Base-by-base conservation (phyloP, 768 basidiomycete species). In the Naganishia friedmannii region DNA sequence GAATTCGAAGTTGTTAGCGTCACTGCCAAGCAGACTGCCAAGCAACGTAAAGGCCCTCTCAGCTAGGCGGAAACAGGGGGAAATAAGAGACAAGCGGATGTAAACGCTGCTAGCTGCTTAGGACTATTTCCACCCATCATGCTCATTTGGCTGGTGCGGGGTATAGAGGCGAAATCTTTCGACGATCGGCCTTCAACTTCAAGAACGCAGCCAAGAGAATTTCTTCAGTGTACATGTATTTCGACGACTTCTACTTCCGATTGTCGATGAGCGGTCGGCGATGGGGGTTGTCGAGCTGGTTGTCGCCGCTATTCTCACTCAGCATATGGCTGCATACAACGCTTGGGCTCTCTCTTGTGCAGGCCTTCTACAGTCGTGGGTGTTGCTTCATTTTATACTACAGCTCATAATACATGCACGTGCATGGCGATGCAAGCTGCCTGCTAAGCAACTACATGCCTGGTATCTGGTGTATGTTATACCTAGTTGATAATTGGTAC, bases 21-120 rank as follows among this genome's bases (percentile, higher is more conserved):
- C 17, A 58, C 2, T 37, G 57, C 57, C 57, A 58, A 58, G 57
- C 57, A 58, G 2, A 21, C 6, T 37, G 57, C 57, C 57, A 58
- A 58, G 57, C n/a, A n/a, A 23, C 7, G 32, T 3, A 34, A 29
- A 34, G 29, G 21, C 29, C 3, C 8, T 4, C 34, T 37, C 45
- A 17, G 45, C 45, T 15, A 21, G 17, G 45, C 45, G 15, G 12
- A 34, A 31, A 34, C n/a, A n/a, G 55, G 29, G 19, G 55, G 55
- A 57, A 57, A 57, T 57, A 57, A 19, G n/a, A 28, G 6, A 19
- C 45, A 8, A 46, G 12, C 34, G 34, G 34, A 37, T 21, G 45
- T 15, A 46, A 21, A 46, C 45, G 7, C 45, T 46, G 34, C 34
- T 37, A 12, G 34, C 4, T 37, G 4, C 12, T 37, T 4, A 37